Conservation (phyloP, 2,329 filamentous ascomycete species). For the Cordyceps pruinosa region DNA sequence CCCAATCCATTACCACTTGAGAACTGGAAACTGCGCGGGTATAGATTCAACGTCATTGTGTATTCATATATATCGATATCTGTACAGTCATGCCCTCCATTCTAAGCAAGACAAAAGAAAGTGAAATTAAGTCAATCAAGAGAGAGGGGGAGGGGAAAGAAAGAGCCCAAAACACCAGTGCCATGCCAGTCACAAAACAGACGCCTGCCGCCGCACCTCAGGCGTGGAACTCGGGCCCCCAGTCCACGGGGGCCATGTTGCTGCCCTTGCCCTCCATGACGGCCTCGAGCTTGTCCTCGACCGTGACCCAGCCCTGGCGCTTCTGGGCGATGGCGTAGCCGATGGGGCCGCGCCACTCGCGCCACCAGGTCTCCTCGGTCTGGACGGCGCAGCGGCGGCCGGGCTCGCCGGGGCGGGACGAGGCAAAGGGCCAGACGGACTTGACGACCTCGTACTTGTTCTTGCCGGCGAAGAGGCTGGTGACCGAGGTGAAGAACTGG, state of each 20-base stretch:
- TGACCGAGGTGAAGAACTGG: constrained; percentile 46
- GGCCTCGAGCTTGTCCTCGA: constrained; percentile 46
- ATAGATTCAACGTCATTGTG: not conserved
- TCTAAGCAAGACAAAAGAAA: not conserved
- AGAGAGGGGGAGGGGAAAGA: not conserved
- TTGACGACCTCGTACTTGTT: constrained; percentile 50
- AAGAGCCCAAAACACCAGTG: not conserved
- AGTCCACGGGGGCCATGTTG: constrained; percentile 32
- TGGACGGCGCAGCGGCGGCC: constrained; percentile 43
- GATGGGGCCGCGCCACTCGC: constrained; percentile 28
- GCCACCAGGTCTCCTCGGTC: constrained; percentile 51
- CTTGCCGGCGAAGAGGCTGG: constrained; percentile 44
- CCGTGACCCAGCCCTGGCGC: constrained; percentile 38
- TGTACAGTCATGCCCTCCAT: not conserved
- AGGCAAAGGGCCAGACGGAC: constrained; percentile 52
- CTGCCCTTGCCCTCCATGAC: constrained; percentile 43
- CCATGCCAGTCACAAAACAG: not conserved
- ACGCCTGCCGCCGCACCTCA: not conserved
- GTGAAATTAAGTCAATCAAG: not conserved
- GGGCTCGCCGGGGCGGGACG: constrained; percentile 36
- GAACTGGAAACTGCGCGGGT: no score
- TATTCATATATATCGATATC: not conserved
- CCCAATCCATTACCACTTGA: no score
- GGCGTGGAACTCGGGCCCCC: constrained; percentile 31
- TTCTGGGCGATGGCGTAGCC: constrained; percentile 39